Conservation (phyloP, 768 basidiomycete species). For the Boletus rufocinnamomeus region DNA sequence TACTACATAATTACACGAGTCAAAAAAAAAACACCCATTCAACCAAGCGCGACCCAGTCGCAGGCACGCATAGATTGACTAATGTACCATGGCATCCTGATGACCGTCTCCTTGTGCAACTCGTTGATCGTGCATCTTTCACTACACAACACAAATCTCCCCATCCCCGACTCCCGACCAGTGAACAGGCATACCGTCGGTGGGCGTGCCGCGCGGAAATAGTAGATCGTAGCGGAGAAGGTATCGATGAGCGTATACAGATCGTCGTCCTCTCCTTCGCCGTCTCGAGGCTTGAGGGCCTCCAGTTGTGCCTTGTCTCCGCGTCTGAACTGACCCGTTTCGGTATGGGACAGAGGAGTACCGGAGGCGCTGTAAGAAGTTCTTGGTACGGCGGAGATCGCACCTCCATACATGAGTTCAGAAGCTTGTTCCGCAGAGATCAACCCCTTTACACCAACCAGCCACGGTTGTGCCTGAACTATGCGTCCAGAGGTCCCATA, state of each 20-base stretch:
- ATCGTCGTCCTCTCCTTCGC: not conserved
- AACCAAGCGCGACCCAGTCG: conserved; percentile 27
- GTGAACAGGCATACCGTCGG: conserved; percentile 30
- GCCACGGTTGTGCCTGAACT: conserved; percentile 22
- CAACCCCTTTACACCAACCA: conserved; percentile 29
- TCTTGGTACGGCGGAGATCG: conserved; percentile 7
- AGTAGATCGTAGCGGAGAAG: conserved; percentile 23
- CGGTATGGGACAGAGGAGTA: conserved; percentile 13
- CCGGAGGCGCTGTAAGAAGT: conserved; percentile 24
- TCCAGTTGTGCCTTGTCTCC: conserved; percentile 19
- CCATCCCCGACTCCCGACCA: conserved; percentile 23
- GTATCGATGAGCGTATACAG: conserved; percentile 31
- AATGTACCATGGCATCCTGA: conserved; percentile 27
- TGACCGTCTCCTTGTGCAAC: conserved; percentile 27
- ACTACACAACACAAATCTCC: conserved; percentile 25
- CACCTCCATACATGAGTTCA: conserved; percentile 14
- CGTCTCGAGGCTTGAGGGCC: not conserved
- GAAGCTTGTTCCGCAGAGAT: conserved; percentile 27
- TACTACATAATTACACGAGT: not conserved
- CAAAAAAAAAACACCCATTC: not conserved
- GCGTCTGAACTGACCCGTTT: conserved; percentile 13
- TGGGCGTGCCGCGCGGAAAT: conserved; percentile 23
- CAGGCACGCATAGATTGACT: conserved; percentile 21
- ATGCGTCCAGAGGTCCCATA: conserved; percentile 24
- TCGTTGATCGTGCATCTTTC: conserved; percentile 25